Evolutionary conservation across 1,139 yeast genomes (phyloP).

Genomic region (Yamadazyma jaroonii): DNA sequence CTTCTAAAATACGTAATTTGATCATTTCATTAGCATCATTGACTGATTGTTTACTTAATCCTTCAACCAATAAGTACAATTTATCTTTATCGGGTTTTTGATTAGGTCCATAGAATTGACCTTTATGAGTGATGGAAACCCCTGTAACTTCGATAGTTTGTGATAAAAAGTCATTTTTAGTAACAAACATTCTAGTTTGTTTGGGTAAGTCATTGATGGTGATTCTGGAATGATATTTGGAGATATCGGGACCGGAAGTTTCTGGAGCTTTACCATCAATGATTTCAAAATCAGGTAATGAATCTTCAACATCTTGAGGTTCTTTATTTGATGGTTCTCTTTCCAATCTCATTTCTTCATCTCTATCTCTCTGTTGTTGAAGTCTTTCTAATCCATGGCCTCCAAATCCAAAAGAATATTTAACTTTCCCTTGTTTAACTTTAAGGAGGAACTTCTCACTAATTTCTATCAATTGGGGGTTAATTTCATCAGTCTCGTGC

Average conservation of each 20-base stretch:
- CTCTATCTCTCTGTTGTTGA: conserved; percentile 63
- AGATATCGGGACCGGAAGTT: conserved; percentile 60
- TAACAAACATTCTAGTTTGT: conserved; percentile 77
- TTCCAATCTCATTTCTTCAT: conserved; percentile 29
- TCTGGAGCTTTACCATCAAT: conserved; percentile 58
- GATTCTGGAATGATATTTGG: conserved; percentile 67
- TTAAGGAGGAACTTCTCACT: conserved; percentile 58
- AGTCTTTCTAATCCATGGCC: conserved; percentile 89
- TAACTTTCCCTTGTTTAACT: conserved; percentile 68
- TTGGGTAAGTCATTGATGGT: conserved; percentile 86
- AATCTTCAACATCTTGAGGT: conserved; percentile 1
- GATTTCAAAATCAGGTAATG: conserved; percentile 45
- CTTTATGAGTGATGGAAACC: conserved; percentile 81
- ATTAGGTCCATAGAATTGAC: conserved; percentile 65
- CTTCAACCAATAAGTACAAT: conserved; percentile 77
- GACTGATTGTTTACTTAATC: conserved; percentile 63
- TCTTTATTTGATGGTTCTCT: background rate
- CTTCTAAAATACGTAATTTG: conserved; percentile 59
- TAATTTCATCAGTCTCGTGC: conserved; percentile 44
- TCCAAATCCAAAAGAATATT: conserved; percentile 77
- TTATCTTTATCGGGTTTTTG: conserved; percentile 50
- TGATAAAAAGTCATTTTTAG: conserved; percentile 63
- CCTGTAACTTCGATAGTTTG: conserved; percentile 70
- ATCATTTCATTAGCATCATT: conserved; percentile 63
- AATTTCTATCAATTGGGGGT: conserved; percentile 50